A percentile compares a stretch with the other conserved stretches of the same genome.
phyloP scores from a whole-genome alignment of 2,329 filamentous ascomycete species.

The Aureobasidium sp. region DNA sequence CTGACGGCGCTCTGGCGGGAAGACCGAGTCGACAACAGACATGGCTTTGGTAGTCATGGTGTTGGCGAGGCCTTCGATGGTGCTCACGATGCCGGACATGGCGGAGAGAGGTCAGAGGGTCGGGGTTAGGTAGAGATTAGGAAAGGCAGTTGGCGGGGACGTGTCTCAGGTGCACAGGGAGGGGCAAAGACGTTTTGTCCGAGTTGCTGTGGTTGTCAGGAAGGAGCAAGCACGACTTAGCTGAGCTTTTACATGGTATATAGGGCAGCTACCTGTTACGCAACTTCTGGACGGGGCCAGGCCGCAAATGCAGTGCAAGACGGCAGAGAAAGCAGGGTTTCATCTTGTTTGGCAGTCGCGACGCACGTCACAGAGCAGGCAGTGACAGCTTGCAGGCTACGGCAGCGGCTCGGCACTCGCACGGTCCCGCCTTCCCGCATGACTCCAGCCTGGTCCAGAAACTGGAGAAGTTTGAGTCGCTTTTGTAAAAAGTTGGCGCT shows the following conservation, averaged over 20 bases:
- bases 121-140: not conserved
- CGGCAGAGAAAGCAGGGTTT: too few relatives aligned
- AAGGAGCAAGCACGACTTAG: not conserved
- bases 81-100: constrained; percentile 18
- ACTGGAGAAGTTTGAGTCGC: not conserved
- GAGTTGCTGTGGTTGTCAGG: too few relatives aligned
- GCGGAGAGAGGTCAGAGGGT: not conserved
- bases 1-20: constrained; percentile 54
- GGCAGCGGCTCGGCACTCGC: not conserved
- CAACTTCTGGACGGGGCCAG: not conserved
- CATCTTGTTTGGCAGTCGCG: not conserved
- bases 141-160: not conserved
- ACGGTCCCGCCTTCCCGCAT: not conserved
- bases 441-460: not conserved
- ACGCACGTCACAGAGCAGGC: not conserved
- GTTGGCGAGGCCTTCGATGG: constrained; percentile 21
- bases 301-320: not conserved
- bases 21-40: constrained; percentile 39
- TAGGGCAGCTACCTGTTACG: not conserved
- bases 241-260: not conserved
- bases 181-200: not conserved
- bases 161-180: not conserved
- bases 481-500: constrained; percentile 3
- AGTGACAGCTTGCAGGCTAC: not conserved
- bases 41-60: constrained; percentile 23